Percentiles rank a stretch among this genome's conserved stretches.
These are phyloP conservation scores for Daldinia bambusicola DNA, from an alignment of 495 filamentous ascomycete genomes.

Conservation along the genomic window DNA sequence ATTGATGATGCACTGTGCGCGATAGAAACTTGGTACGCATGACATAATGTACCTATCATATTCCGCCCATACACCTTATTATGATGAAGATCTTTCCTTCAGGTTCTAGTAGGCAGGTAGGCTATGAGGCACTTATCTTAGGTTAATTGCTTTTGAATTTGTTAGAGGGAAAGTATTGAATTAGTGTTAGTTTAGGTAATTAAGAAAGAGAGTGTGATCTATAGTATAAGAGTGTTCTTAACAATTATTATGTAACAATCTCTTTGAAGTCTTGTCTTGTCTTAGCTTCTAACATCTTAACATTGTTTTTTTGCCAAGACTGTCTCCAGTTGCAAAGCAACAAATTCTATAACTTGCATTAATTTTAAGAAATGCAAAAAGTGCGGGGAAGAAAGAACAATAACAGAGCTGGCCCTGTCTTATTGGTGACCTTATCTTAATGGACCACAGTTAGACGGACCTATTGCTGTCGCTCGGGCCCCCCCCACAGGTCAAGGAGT, in stretches of 20 bases:
- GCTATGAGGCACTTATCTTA: too few species aligned
- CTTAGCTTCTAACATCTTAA: background rate
- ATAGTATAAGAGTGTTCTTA: too few species aligned
- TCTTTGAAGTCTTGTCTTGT: background rate
- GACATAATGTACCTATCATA: background rate
- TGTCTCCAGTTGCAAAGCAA: background rate
- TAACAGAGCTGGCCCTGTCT: background rate
- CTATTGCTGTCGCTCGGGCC: background rate
- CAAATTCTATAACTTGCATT: background rate
- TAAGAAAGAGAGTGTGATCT: background rate
- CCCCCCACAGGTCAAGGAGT: background rate
- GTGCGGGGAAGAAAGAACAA: background rate
- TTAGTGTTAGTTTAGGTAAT: background rate
- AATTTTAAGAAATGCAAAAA: background rate
- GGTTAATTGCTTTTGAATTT: background rate
- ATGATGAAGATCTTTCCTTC: background rate
- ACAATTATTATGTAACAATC: too few species aligned
- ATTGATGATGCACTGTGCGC: background rate
- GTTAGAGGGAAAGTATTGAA: background rate
- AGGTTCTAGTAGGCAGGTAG: too few species aligned
- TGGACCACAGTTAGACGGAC: background rate
- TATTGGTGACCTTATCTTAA: constrained; percentile 2
- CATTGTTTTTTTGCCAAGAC: background rate
- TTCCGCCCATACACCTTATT: too few species aligned
- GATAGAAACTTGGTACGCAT: background rate